Percentiles rank a stretch among this genome's conserved stretches.
These are phyloP conservation scores for Daldinia eschscholtzii DNA, from an alignment of 2,329 filamentous ascomycete species.

Conservation along the genomic window DNA sequence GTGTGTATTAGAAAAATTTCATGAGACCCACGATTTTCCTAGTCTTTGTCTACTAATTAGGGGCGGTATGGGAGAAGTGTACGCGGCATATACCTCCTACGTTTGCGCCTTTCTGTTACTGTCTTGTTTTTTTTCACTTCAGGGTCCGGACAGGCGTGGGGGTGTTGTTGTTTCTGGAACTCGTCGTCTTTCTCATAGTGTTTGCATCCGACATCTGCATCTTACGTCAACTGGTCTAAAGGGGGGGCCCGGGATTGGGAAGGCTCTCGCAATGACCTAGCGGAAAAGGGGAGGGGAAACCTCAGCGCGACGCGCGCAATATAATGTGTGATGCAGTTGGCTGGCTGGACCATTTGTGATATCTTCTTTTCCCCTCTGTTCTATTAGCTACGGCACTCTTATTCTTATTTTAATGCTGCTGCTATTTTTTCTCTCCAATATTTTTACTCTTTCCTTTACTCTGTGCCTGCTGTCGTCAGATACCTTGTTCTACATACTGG, in stretches of 20 bases:
- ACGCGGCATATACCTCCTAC: slow-evolving; percentile 62
- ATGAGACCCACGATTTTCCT: slow-evolving; percentile 67
- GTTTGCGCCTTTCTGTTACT: slow-evolving; percentile 51
- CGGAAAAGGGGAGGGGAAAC: slow-evolving; percentile 44
- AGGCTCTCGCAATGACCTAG: slow-evolving; percentile 50
- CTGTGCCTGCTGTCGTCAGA: slow-evolving; percentile 57
- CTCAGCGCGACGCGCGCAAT: slow-evolving; percentile 51
- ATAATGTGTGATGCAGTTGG: slow-evolving; percentile 57
- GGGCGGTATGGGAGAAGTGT: slow-evolving; percentile 53
- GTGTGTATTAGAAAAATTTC: slow-evolving; percentile 72
- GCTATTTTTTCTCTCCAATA: slow-evolving; percentile 47
- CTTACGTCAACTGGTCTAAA: slow-evolving; percentile 52
- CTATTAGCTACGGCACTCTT: slow-evolving; percentile 62
- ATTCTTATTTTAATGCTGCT: slow-evolving; percentile 54
- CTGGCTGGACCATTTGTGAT: slow-evolving; percentile 56
- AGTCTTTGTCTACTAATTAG: slow-evolving; percentile 48
- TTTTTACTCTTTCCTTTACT: slow-evolving; percentile 46
- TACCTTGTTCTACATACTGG: slow-evolving; percentile 72
- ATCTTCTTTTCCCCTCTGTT: slow-evolving; percentile 60
- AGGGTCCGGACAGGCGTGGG: slow-evolving; percentile 50
- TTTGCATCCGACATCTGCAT: slow-evolving; percentile 55
- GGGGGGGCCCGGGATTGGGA: slow-evolving; percentile 50
- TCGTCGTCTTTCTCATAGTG: slow-evolving; percentile 50
- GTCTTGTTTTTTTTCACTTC: slow-evolving; percentile 34
- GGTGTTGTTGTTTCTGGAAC: slow-evolving; percentile 50